Conservation (phyloP, 345 rosid genomes). For the Syzygium jambos region DNA sequence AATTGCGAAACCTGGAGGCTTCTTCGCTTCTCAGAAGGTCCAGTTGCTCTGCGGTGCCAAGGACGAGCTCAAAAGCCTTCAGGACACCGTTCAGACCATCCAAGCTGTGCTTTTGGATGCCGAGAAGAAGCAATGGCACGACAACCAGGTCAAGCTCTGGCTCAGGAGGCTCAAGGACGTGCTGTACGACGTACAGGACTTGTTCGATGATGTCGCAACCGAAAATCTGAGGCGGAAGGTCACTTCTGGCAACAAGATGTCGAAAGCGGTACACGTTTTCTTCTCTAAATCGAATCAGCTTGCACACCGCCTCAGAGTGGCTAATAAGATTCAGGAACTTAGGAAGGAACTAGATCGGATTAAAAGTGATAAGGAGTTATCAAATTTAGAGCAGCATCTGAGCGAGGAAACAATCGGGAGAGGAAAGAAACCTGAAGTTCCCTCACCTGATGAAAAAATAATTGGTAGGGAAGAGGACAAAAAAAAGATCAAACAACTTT, state of each 20-base stretch:
- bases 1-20: too few species aligned
- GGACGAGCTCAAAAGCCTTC: rapidly evolving
- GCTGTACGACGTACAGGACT: background rate
- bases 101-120: background rate
- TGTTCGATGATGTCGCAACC: rapidly evolving
- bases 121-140: background rate
- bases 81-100: background rate
- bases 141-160: rapidly evolving
- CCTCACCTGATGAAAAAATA: rapidly evolving
- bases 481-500: background rate
- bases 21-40: too few species aligned
- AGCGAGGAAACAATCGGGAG: background rate
- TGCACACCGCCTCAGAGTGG: background rate
- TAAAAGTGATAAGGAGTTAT: background rate
- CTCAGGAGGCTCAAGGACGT: rapidly evolving
- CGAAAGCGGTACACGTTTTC: background rate
- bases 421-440: background rate
- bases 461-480: background rate
- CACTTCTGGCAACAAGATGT: background rate
- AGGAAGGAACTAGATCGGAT: background rate
- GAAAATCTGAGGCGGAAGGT: background rate
- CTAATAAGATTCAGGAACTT: background rate
- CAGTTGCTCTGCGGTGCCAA: background rate
- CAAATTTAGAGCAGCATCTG: background rate
- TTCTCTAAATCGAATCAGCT: background rate